These are phyloP conservation scores for Pisolithus thermaeus DNA, from an alignment of 1,284 basidiomycete species.

Conservation along the genomic window DNA sequence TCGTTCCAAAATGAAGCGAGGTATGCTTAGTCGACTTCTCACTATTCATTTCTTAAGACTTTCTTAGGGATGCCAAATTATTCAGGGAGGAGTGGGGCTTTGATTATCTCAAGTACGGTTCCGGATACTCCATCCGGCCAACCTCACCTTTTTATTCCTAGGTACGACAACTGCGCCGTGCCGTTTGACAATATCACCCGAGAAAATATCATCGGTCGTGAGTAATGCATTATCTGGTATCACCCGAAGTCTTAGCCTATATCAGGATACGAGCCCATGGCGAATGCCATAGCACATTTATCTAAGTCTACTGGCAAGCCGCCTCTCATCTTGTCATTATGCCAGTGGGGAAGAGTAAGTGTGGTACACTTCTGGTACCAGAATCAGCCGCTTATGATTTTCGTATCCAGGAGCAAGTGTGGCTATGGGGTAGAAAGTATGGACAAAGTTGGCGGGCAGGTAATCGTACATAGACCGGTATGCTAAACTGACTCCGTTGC, in stretches of 20 bases:
- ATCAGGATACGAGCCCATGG: constrained; percentile 48
- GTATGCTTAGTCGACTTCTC: neutral
- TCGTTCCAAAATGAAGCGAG: constrained; percentile 28
- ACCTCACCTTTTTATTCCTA: constrained; percentile 15
- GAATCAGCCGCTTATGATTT: neutral
- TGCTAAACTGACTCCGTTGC: neutral
- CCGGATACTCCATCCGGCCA: neutral
- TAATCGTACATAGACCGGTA: constrained; percentile 3
- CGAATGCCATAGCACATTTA: constrained; percentile 43
- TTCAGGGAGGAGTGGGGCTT: constrained; percentile 56
- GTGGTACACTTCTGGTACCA: neutral
- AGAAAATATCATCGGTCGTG: constrained; percentile 52
- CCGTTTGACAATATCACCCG: constrained; percentile 48
- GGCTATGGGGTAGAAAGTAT: constrained; percentile 47
- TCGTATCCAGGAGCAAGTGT: constrained; percentile 44
- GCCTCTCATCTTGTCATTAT: constrained; percentile 47
- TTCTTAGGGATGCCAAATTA: constrained; percentile 36
- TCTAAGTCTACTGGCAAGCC: constrained; percentile 37
- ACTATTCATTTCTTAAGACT: neutral
- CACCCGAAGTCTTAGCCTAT: neutral
- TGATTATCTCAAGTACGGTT: constrained; percentile 49
- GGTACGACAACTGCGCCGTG: constrained; percentile 57
- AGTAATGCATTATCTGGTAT: constrained; percentile 17
- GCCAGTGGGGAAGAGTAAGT: constrained; percentile 54
- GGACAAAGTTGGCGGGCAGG: constrained; percentile 58